A percentile compares a stretch with the other conserved stretches of the same genome.
These are phyloP conservation scores for Closterium sp. DNA, from an alignment of 139 green algal genomes.

Conservation along the genomic window DNA sequence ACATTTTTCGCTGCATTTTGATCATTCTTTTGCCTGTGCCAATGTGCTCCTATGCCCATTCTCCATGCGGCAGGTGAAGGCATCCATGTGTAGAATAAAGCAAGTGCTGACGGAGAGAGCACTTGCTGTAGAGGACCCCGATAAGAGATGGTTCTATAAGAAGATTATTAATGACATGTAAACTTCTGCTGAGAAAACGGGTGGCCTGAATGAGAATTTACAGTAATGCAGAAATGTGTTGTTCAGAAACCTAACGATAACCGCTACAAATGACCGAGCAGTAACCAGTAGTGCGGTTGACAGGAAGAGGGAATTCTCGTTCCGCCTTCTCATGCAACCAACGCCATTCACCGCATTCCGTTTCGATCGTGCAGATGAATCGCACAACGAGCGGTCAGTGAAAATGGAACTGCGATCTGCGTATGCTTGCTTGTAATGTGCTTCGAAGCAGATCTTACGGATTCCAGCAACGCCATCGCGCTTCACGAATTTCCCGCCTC, in stretches of 20 bases:
- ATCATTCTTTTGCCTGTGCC: too few species aligned
- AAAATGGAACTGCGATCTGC: too few species aligned
- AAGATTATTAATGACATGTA: conserved; percentile 50
- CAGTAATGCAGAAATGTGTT: too few species aligned
- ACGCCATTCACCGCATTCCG: neutral
- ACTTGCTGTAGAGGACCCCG: conserved; percentile 18
- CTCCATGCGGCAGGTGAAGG: conserved; percentile 31
- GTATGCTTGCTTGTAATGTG: neutral
- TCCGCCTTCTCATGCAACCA: too few species aligned
- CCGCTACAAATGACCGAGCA: too few species aligned
- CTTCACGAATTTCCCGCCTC: neutral
- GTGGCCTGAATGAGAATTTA: too few species aligned
- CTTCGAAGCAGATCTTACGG: neutral
- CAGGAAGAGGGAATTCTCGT: neutral
- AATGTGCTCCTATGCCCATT: neutral
- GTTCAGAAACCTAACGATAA: too few species aligned
- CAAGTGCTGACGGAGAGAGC: conserved; percentile 50
- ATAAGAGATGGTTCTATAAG: conserved; percentile 25
- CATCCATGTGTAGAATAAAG: conserved; percentile 54
- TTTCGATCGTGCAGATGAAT: neutral
- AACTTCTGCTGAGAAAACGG: neutral
- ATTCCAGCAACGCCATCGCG: neutral
- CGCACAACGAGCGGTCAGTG: too few species aligned
- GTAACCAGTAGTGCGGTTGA: too few species aligned
- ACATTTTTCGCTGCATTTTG: too few species aligned